Base-by-base conservation (phyloP, 345 rosid species). In the Murraya koenigii region DNA sequence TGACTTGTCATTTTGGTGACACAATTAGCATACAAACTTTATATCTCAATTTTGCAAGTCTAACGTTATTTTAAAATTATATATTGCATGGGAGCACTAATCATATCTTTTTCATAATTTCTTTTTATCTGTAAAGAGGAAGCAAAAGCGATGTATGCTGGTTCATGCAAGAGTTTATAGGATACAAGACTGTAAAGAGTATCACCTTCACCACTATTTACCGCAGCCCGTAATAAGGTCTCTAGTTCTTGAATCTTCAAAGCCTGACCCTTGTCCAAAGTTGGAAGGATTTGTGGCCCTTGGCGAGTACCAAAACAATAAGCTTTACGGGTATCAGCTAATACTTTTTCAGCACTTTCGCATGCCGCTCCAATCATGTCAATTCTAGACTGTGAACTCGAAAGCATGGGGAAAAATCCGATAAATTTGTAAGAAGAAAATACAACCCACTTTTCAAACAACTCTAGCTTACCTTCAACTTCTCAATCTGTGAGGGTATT, bases 291-390 rank as follows among this genome's bases (percentile, higher is more conserved):
- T 0, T 97, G 76, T 11, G 92, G 97, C 15, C 94, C 97, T 86
- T 93, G 97, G 72, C 96, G 94, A 47, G 89, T 71, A 61, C 94
- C 94, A 66, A 90, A 83, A 74, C 94, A 89, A 80, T 94, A 94
- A 39, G 94, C 98, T 89, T 94, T 91, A 67, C 95, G 95, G 6
- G 97, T 89, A 65, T 94, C 97, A 30, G 94, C 91, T 72, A 96
- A 79, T 9, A 92, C 94, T 83, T 89, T 90, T 83, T 88, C 98
- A 52, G 97, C 97, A 88, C 91, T 88, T 82, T 90, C 97, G 87
- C 98, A 96, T n/a, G 97, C 99, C 67, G 89, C 91, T 25, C 85
- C 94, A 81, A 97, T 97, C 94, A 85, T 90, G 25, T 90, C 93
- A 28, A 97, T 90, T 83, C 98, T 91, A 66, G 86, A 85, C 98